A percentile compares a stretch with the other conserved stretches of the same genome.
Evolutionary conservation across 495 filamentous ascomycete species (phyloP).

Genomic region (Venustampulla echinocandica): DNA sequence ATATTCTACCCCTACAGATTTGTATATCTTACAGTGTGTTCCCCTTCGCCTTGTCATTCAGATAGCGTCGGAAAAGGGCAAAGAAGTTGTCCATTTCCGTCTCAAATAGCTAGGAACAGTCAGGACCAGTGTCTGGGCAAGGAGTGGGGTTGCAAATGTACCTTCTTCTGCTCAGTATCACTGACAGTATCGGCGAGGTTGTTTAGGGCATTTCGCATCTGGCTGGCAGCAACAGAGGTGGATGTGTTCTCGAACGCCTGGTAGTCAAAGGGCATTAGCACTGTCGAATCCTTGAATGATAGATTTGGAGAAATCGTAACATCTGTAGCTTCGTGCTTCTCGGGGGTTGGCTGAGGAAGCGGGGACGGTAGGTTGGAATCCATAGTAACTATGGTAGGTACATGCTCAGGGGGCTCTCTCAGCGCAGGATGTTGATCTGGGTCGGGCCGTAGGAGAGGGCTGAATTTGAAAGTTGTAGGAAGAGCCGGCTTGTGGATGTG

Average conservation of each 20-base stretch:
- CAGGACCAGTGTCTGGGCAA: neutral
- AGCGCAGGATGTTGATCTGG: neutral
- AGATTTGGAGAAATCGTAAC: neutral
- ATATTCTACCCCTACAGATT: neutral
- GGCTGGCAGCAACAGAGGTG: conserved; percentile 90
- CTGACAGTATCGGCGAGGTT: conserved; percentile 82
- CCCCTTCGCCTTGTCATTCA: conserved; percentile 98
- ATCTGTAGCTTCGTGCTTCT: neutral
- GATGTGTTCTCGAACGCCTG: conserved; percentile 99
- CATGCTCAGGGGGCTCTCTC: neutral
- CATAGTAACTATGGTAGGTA: neutral
- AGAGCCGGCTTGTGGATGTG: neutral
- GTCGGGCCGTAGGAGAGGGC: neutral
- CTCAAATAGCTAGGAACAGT: conserved; percentile 60
- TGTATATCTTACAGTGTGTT: conserved; percentile 57
- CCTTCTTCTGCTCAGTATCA: conserved; percentile 76
- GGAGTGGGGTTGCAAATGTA: conserved; percentile 19
- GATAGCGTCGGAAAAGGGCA: conserved; percentile 90
- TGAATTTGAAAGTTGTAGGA: neutral
- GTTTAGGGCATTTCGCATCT: conserved; percentile 98
- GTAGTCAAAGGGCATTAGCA: conserved; percentile 12
- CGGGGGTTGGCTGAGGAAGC: neutral
- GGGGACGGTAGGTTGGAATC: neutral
- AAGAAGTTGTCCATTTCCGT: conserved; percentile 99
- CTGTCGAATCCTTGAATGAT: conserved; percentile 6